phyloP scores from a whole-genome alignment of 768 basidiomycete genomes.

The Suillus bovinus region DNA sequence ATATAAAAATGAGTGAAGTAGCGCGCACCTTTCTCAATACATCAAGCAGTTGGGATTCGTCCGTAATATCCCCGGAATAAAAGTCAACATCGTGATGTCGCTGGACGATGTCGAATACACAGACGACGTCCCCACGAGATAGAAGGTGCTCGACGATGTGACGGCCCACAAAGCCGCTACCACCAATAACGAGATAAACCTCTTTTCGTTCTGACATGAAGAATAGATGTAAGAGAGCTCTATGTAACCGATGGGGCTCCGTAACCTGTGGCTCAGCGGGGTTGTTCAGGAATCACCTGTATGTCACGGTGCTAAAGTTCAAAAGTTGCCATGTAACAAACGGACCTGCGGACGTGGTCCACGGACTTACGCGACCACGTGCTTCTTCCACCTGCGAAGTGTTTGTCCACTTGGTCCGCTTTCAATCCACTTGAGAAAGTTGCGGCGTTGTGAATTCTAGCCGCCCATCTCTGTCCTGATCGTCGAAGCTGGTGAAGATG shows the following conservation, averaged over 20 bases:
- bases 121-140: constrained; percentile 76
- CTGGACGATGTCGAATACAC: constrained; percentile 91
- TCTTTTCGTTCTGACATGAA: constrained; percentile 42
- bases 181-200: constrained; percentile 89
- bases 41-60: constrained; percentile 65
- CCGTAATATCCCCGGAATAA: constrained; percentile 87
- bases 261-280: too few relatives aligned
- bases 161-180: constrained; percentile 88
- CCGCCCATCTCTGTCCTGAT: background rate
- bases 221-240: background rate
- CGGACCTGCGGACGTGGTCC: background rate
- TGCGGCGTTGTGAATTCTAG: background rate
- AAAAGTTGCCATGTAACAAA: background rate
- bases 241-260: background rate
- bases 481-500: constrained; percentile 17
- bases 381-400: background rate
- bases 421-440: background rate
- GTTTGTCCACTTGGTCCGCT: background rate
- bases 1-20: background rate
- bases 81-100: constrained; percentile 85
- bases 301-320: too few relatives aligned
- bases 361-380: constrained; percentile 2
- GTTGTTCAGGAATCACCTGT: background rate
- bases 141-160: constrained; percentile 88
- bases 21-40: constrained; percentile 70